Base-by-base conservation (phyloP, 73 alveolate species). In the Paramecium bursaria region DNA sequence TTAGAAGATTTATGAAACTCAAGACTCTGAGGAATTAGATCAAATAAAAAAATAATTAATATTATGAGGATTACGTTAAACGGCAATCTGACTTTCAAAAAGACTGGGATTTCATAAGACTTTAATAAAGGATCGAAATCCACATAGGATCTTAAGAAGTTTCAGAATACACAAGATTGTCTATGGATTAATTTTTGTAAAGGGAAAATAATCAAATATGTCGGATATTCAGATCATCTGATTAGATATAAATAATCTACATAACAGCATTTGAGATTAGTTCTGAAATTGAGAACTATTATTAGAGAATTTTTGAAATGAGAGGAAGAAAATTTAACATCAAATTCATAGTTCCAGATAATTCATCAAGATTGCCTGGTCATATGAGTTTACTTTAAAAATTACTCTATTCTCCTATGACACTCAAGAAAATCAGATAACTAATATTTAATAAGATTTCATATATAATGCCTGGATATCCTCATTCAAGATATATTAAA, bases 351-450 rank as follows among this genome's bases (percentile, higher is more conserved):
- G 44, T 47, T 2, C 82, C 82, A 9, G 82, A 67, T 4, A 67
- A 67, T 67, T 26, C 33, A 39, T 13, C 33, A 9, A 35, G 21
- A 42, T 67, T 67, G 27, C 49, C 49, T 15, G 6, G 47, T 11
- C 82, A 67, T 19, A 35, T 67, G 53, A 67, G 82, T 67, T 5
- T 67, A 7, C 55, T 67, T 2, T 67, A 67, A 14, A 67, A 67
- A 67, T 35, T 67, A 14, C 21, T 67, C 14, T 67, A 67, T 19
- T 67, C 82, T 15, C 82, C 82, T 39, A 67, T 39, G 44, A 39
- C 60, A 21, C 17, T 67, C 3, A 67, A 67, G 21, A 25, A 19
- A 19, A 67, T 67, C 15, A 67, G 23, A n/a, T 25, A 42, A n/a
- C 19, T 67, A n/a, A 67, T 67, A 2, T 42, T 19, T 11, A 67